Evolutionary conservation across 176 grass and related monocot species (phyloP).

Genomic region (Ampelocalamus luodianensis): DNA sequence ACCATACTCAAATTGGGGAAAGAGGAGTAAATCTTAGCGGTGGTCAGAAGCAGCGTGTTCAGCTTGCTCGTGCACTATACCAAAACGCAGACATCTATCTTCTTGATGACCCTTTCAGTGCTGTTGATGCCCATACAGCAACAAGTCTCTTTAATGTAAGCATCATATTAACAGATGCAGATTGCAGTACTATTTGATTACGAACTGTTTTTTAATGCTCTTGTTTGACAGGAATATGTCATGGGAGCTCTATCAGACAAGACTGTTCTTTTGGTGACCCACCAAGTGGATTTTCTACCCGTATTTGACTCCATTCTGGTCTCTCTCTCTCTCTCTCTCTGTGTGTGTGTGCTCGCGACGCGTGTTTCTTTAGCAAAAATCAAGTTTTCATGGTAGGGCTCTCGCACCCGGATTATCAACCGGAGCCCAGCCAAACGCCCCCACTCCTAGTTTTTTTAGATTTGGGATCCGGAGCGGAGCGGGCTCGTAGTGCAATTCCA

Average conservation of each 20-base stretch:
- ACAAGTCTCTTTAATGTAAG: constrained; percentile 86
- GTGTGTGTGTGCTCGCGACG: background rate
- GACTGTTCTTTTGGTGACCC: constrained; percentile 83
- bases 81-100: constrained; percentile 88
- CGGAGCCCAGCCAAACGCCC: too few species aligned
- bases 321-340: background rate
- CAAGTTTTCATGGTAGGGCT: background rate
- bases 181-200: constrained; percentile 13
- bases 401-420: too few species aligned
- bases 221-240: constrained; percentile 76
- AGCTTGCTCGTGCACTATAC: constrained; percentile 90
- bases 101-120: constrained; percentile 96
- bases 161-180: background rate
- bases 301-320: constrained; percentile 84
- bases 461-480: too few species aligned
- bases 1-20: constrained; percentile 86
- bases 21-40: constrained; percentile 93
- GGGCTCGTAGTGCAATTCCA: too few species aligned
- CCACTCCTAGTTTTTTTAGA: too few species aligned
- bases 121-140: constrained; percentile 90
- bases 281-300: constrained; percentile 94
- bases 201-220: background rate
- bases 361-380: background rate
- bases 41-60: constrained; percentile 93
- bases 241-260: constrained; percentile 80